Evolutionary conservation across 306 rosid genomes (phyloP), one percentile per base, ranked within the genome.

Genomic region (Dryas octopetala): DNA sequence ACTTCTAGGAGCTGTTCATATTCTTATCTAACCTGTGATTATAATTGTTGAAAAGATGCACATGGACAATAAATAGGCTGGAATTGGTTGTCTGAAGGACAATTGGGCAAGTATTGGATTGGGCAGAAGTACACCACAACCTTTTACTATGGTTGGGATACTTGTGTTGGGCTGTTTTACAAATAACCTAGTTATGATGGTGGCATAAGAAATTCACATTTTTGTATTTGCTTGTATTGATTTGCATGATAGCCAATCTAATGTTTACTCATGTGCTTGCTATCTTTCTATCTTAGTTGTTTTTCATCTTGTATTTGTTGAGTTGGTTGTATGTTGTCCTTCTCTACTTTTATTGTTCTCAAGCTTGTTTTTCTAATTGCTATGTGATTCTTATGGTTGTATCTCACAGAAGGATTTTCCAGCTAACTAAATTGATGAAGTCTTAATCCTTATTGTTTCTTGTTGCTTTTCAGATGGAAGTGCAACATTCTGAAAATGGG

Each of bases 391-490:
- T 5, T 53, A 15, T 41, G 75, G 13, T 23, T 7, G 11, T 72
- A 45, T 55, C 32, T 64, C 17, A 26, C 47, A 8, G 5, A 59
- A 47, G 11, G 5, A 23, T 55, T 45, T 57, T 49, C 46, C 54
- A 9, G 62, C 51, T 19, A 1, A 80, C 19, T 15, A 38, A 32
- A 28, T 57, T n/a, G 17, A 38, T 28, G 7, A 15, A 16, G 53
- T 55, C 38, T 11, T 49, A 26, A 11, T 19, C 6, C 46, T 46
- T 69, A 46, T 9, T 1, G 10, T 53, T 64, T 50, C 7, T 76
- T 11, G 1, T 48, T 46, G 43, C 62, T 45, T 65, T 81, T 74
- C 91, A 87, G 91, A 87, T 87, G 91, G 91, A 85, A 61, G 84
- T 32, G 38, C 85, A 80, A 58, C 75, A 79, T 74, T 69, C 84